phyloP scores from a whole-genome alignment of 2,329 filamentous ascomycete species.

The Pseudogymnoascus destructans region DNA sequence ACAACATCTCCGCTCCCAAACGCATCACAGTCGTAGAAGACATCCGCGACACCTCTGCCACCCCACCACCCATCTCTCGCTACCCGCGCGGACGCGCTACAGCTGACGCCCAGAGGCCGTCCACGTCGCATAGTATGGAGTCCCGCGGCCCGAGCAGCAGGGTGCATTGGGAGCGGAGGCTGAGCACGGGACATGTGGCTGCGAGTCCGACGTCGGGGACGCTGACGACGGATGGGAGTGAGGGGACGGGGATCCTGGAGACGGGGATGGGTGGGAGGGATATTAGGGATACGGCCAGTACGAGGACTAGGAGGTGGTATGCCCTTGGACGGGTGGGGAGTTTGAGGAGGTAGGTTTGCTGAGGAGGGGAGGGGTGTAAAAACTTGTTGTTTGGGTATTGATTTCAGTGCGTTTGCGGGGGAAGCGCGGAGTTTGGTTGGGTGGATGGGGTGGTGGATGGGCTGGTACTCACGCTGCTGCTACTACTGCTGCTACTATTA shows the following conservation, averaged over 20 bases:
- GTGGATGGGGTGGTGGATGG: background rate
- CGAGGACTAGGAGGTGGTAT: slow-evolving; percentile 10
- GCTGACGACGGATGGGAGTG: background rate
- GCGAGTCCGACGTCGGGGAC: background rate
- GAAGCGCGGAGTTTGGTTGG: background rate
- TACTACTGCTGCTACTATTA: background rate
- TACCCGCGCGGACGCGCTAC: background rate
- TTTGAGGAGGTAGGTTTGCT: background rate
- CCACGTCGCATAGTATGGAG: slow-evolving; percentile 4
- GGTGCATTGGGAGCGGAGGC: background rate
- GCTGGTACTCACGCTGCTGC: background rate
- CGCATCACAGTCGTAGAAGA: background rate
- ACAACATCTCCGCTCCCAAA: background rate
- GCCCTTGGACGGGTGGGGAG: background rate
- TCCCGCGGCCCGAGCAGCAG: background rate
- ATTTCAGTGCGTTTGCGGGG: background rate
- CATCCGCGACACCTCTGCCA: background rate
- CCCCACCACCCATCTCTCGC: background rate
- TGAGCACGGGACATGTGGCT: background rate
- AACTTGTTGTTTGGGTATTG: background rate
- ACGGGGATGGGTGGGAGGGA: background rate
- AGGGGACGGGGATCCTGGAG: background rate
- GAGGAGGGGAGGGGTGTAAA: background rate
- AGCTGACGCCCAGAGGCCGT: background rate
- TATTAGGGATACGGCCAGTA: background rate